Evolutionary conservation across 163 green algal genomes (phyloP).

Genomic region (Coccomyxa subellipsoidea): DNA sequence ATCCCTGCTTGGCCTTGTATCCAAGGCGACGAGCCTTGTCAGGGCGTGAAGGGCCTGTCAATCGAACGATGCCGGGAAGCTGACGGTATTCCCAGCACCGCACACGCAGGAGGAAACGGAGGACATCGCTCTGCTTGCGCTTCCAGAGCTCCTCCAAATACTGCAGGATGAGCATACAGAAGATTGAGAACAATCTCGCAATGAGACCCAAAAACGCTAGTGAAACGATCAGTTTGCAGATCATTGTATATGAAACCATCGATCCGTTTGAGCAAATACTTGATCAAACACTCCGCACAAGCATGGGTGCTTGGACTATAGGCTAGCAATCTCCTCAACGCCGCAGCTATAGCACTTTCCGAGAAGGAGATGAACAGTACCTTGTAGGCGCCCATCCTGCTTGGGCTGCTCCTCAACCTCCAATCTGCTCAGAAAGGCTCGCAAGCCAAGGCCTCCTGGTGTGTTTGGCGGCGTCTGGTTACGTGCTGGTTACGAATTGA

Average conservation of each 20-base stretch:
- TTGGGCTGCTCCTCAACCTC: neutral
- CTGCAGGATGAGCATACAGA: slow-evolving; percentile 50
- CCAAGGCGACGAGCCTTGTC: slow-evolving; percentile 97
- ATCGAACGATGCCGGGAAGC: slow-evolving; percentile 84
- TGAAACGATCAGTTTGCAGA: no score
- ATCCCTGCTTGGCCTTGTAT: slow-evolving; percentile 99
- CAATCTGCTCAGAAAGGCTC: no score
- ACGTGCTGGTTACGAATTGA: no score
- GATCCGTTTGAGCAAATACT: no score
- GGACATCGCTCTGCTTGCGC: slow-evolving; percentile 99
- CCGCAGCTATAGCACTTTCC: neutral
- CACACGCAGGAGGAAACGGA: slow-evolving; percentile 97
- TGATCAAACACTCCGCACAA: no score
- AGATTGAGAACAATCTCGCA: no score
- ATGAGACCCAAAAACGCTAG: no score
- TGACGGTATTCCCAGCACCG: slow-evolving; percentile 99
- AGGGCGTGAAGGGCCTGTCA: slow-evolving; percentile 84
- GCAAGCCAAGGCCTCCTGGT: no score
- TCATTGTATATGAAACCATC: no score
- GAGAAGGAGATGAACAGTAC: slow-evolving; percentile 11
- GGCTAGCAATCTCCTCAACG: neutral
- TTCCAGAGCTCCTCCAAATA: slow-evolving; percentile 99
- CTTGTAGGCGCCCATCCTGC: slow-evolving; percentile 87
- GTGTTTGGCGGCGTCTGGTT: no score
- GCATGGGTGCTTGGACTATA: neutral